phyloP scores from a whole-genome alignment of 306 rosid species.

The Alnus glutinosa region DNA sequence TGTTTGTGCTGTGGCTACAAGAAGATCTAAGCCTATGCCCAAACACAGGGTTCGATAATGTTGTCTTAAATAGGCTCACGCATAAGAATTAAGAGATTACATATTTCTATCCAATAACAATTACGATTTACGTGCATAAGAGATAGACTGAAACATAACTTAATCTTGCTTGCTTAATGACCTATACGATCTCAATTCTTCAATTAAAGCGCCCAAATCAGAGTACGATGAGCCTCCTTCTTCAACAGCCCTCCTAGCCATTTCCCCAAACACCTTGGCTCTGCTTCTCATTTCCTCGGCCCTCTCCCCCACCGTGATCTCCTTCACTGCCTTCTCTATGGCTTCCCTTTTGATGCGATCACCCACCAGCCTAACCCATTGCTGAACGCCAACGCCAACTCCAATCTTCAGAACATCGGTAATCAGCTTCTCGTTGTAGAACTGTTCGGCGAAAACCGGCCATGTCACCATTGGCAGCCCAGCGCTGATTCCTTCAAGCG shows the following conservation, averaged over 20 bases:
- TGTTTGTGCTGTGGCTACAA: too few species aligned
- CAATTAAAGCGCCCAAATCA: constrained; percentile 28
- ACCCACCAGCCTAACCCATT: constrained; percentile 7
- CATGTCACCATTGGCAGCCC: constrained; percentile 30
- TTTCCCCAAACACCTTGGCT: constrained; percentile 27
- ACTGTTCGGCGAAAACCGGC: constrained; percentile 37
- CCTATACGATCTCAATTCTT: constrained; percentile 24
- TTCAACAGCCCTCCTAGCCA: constrained; percentile 41
- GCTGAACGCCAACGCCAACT: constrained; percentile 29
- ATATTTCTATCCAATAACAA: too few species aligned
- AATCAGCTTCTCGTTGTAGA: constrained; percentile 40
- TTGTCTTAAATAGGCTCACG: too few species aligned
- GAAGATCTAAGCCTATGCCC: too few species aligned
- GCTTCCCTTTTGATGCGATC: constrained; percentile 34
- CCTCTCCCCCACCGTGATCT: constrained; percentile 39
- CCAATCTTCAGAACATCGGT: constrained; percentile 34
- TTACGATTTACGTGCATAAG: too few species aligned
- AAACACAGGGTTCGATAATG: too few species aligned
- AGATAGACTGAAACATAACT: background rate
- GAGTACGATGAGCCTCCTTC: constrained; percentile 49
- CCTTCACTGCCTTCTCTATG: constrained; percentile 28
- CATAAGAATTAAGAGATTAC: too few species aligned
- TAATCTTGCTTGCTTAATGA: background rate
- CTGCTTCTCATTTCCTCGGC: constrained; percentile 53
- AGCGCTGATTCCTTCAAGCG: constrained; percentile 35